Conservation (phyloP, 2,329 filamentous ascomycete genomes). For the Clarireedia hainanense region DNA sequence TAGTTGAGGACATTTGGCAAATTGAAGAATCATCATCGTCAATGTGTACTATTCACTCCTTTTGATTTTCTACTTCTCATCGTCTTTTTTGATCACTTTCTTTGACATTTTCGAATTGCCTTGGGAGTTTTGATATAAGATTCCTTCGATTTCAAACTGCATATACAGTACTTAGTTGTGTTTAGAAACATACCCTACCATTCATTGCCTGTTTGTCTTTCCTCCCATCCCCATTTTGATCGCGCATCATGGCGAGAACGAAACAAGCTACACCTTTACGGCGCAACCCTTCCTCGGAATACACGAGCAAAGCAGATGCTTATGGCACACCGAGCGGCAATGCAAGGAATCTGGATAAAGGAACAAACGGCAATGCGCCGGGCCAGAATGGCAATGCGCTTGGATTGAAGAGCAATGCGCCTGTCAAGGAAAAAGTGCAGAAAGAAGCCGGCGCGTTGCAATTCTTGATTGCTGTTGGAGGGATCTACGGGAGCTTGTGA, state of each 20-base stretch:
- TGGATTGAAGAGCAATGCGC: slow-evolving; percentile 27
- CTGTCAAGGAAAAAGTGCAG: slow-evolving; percentile 17
- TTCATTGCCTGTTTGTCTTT: no score
- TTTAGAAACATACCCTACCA: no score
- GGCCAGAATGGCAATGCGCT: slow-evolving; percentile 13
- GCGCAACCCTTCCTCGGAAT: slow-evolving; percentile 60
- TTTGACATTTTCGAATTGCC: not conserved
- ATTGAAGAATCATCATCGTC: not conserved
- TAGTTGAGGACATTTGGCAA: slow-evolving; percentile 17
- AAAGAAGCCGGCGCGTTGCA: slow-evolving; percentile 60
- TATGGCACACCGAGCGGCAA: slow-evolving; percentile 29
- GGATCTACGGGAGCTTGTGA: slow-evolving; percentile 96
- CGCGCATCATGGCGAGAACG: slow-evolving; percentile 54
- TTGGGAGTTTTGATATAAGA: no score
- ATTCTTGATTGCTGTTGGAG: slow-evolving; percentile 78
- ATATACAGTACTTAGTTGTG: no score
- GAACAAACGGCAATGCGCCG: slow-evolving; percentile 18
- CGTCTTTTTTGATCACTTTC: not conserved
- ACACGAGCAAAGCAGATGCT: slow-evolving; percentile 43
- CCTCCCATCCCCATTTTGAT: not conserved
- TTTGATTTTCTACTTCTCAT: not conserved
- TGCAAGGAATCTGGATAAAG: slow-evolving; percentile 18
- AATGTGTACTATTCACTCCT: not conserved
- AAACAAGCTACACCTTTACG: slow-evolving; percentile 61
- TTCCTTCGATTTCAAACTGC: no score